A percentile compares a stretch with the other conserved stretches of the same genome.
phyloP scores from a whole-genome alignment of 202 grass and related monocot genomes.

The Brachypodium distachyon region DNA sequence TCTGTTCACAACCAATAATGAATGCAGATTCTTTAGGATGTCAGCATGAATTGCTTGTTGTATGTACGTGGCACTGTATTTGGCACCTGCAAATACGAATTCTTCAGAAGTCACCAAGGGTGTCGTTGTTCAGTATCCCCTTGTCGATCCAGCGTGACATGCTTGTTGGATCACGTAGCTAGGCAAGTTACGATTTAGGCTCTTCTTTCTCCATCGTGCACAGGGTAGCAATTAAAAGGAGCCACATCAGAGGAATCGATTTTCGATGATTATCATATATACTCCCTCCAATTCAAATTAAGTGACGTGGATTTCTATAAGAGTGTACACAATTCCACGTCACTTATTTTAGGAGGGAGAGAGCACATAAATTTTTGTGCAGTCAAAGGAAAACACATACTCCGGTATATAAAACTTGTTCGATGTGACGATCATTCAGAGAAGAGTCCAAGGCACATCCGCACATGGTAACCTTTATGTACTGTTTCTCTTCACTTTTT shows the following conservation, averaged over 20 bases:
- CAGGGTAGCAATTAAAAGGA: neutral
- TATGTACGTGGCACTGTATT: neutral
- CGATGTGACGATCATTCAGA: neutral
- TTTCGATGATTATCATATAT: neutral
- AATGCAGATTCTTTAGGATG: neutral
- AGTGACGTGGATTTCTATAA: neutral
- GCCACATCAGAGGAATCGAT: neutral
- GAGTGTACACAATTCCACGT: too few relatives aligned
- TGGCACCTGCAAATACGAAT: neutral
- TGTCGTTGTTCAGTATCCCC: conserved; percentile 1
- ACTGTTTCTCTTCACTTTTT: neutral
- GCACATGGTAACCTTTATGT: neutral
- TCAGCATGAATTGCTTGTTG: conserved; percentile 4
- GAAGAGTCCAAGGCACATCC: too few relatives aligned
- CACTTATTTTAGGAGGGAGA: too few relatives aligned
- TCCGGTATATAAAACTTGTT: neutral
- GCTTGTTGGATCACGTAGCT: neutral
- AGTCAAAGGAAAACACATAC: too few relatives aligned
- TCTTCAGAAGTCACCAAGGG: neutral
- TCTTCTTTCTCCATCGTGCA: neutral
- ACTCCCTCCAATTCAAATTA: too few relatives aligned
- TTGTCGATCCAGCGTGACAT: neutral
- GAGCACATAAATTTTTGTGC: too few relatives aligned
- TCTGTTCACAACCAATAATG: neutral
- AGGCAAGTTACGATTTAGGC: neutral